Evolutionary conservation across 2,329 filamentous ascomycete species (phyloP).

Genomic region (Ustilaginoidea virens): DNA sequence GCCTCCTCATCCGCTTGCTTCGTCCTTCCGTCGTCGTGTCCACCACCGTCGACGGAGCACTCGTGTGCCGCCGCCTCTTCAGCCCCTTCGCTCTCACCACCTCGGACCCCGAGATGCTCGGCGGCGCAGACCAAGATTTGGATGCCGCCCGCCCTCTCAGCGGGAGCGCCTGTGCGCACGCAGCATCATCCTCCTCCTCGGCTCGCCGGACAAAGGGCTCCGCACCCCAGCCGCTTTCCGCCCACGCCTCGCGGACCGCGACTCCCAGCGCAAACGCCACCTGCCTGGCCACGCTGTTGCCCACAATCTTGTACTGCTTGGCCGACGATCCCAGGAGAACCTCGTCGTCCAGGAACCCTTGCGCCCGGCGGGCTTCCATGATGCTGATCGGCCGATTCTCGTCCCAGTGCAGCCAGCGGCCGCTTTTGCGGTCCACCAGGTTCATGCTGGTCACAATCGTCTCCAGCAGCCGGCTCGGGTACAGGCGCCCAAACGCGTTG

Average conservation of each 20-base stretch:
- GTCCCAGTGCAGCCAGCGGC: conserved; percentile 47
- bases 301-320: conserved; percentile 51
- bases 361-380: conserved; percentile 51
- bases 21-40: no score
- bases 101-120: no score
- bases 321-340: conserved; percentile 43
- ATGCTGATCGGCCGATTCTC: conserved; percentile 46
- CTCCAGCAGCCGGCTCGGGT: conserved; percentile 36
- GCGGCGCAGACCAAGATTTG: no score
- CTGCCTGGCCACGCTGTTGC: conserved; percentile 61
- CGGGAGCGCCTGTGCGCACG: no score
- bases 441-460: conserved; percentile 44
- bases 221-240: conserved; percentile 7
- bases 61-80: no score
- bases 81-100: no score
- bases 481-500: conserved; percentile 36
- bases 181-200: background rate
- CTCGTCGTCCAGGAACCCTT: conserved; percentile 56
- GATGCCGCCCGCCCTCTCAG: no score
- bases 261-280: conserved; percentile 53
- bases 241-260: conserved; percentile 40
- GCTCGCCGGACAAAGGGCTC: background rate
- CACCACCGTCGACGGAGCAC: no score
- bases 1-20: no score
- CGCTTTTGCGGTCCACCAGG: conserved; percentile 38